Conservation (phyloP, 768 basidiomycete genomes). For the Naganishia randhawae region DNA sequence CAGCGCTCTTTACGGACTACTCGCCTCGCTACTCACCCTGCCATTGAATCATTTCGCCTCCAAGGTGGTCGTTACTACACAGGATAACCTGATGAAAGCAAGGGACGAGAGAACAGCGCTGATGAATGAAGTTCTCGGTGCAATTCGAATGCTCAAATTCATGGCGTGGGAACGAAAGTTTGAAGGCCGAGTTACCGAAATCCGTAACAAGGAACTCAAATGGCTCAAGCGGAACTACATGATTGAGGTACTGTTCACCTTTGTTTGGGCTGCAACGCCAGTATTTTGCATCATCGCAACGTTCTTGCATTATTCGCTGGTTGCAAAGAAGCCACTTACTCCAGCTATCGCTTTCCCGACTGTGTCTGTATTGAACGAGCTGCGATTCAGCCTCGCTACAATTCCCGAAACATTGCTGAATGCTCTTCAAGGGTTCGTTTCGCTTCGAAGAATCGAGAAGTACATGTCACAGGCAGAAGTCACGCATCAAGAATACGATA, state of each 20-base stretch:
- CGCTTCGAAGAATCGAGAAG: constrained; percentile 83
- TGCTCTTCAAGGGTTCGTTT: constrained; percentile 79
- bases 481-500: constrained; percentile 56
- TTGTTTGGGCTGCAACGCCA: constrained; percentile 59
- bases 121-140: constrained; percentile 88
- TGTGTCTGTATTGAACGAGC: constrained; percentile 72
- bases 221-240: constrained; percentile 81
- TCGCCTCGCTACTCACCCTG: constrained; percentile 56
- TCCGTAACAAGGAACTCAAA: constrained; percentile 75
- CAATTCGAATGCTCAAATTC: constrained; percentile 90
- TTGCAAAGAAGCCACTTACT: constrained; percentile 65
- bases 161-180: constrained; percentile 95
- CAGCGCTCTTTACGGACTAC: constrained; percentile 58
- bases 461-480: constrained; percentile 77
- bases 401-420: constrained; percentile 89
- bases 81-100: constrained; percentile 85
- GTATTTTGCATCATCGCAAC: constrained; percentile 58
- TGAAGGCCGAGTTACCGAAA: constrained; percentile 66
- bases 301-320: constrained; percentile 65
- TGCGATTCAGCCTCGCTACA: constrained; percentile 66
- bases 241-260: constrained; percentile 68
- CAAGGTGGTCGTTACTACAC: constrained; percentile 69
- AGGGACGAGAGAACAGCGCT: constrained; percentile 82
- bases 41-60: constrained; percentile 82
- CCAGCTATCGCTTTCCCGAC: constrained; percentile 78